Evolutionary conservation across 2,329 filamentous ascomycete genomes (phyloP).

Genomic region (Ceratocystis variospora): DNA sequence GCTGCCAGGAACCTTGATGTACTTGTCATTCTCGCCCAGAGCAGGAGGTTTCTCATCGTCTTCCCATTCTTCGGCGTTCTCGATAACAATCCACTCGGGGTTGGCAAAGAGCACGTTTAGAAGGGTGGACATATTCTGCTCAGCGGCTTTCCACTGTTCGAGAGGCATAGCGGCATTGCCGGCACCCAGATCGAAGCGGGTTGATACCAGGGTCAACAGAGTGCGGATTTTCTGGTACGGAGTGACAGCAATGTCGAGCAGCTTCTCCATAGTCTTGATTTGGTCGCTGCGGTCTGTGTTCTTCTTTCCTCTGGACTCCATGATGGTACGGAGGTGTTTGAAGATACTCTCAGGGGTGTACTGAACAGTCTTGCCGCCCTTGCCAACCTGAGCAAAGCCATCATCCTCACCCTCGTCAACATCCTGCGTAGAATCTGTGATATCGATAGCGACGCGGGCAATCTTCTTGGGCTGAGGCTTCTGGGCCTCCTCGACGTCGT

Average conservation of each 20-base stretch:
- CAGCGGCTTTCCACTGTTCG: conserved; percentile 92
- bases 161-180: conserved; percentile 71
- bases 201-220: conserved; percentile 79
- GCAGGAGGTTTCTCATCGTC: conserved; percentile 89
- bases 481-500: conserved; percentile 42
- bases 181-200: conserved; percentile 81
- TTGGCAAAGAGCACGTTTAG: conserved; percentile 67
- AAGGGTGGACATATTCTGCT: conserved; percentile 69
- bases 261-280: conserved; percentile 94
- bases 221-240: conserved; percentile 93
- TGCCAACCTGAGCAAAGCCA: conserved; percentile 78
- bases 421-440: conserved; percentile 35
- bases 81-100: conserved; percentile 70
- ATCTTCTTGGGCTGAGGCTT: conserved; percentile 33
- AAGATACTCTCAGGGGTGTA: conserved; percentile 97
- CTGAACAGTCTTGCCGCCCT: conserved; percentile 73
- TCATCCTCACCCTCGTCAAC: conserved; percentile 52
- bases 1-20: conserved; percentile 86
- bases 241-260: conserved; percentile 73
- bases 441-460: conserved; percentile 30
- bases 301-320: conserved; percentile 96
- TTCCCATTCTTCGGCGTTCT: conserved; percentile 95
- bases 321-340: conserved; percentile 84
- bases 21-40: conserved; percentile 56
- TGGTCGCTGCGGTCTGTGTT: conserved; percentile 93